Evolutionary conservation across 2,329 filamentous ascomycete species (phyloP), one percentile per base, ranked within the genome.

Genomic region (Fusarium sp.): DNA sequence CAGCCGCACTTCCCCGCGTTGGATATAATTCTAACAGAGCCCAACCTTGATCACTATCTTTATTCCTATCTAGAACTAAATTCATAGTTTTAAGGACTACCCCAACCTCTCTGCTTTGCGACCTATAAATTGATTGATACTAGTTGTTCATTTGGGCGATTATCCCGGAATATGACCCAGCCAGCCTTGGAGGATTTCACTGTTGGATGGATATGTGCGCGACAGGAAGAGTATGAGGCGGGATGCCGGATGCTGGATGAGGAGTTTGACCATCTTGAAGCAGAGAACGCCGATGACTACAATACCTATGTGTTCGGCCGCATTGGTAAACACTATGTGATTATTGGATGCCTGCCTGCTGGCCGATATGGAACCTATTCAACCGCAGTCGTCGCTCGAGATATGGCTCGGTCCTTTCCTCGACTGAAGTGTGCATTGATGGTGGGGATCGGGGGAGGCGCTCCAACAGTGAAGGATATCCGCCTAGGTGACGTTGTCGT

Each of bases 401-500:
- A 48, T 7, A 48, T 48, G 44, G 20, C 33, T 13, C 20, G 44
- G 15, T 35, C 44, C 8, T 48, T 48, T n/a, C 29, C 29, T n/a
- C 23, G 31, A 7, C 16, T 48, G 15, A 49, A 13, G 18, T 26
- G 37, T 9, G 33, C 21, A 6, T 37, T 49, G 33, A 43, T 43
- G 41, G 41, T 43, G 24, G 41, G 41, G 11, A 43, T 43, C 8
- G 24, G 41, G 2, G 42, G 24, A n/a, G 42, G 18, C 8, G 42
- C n/a, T 7, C 42, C 18, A 20, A 20, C 42, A 15, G 26, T n/a
- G 6, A 13, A 26, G 5, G 42, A 44, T n/a, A 29, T 44, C 4
- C 24, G 42, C 18, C 42, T 44, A 1, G 75, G 76, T 3, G 76
- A 76, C 15, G 43, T 77, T 4, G 73, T 75, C 1, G 69, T 77